Evolutionary conservation across 1,284 basidiomycete species (phyloP).

Genomic region (Heterobasidion annosum): DNA sequence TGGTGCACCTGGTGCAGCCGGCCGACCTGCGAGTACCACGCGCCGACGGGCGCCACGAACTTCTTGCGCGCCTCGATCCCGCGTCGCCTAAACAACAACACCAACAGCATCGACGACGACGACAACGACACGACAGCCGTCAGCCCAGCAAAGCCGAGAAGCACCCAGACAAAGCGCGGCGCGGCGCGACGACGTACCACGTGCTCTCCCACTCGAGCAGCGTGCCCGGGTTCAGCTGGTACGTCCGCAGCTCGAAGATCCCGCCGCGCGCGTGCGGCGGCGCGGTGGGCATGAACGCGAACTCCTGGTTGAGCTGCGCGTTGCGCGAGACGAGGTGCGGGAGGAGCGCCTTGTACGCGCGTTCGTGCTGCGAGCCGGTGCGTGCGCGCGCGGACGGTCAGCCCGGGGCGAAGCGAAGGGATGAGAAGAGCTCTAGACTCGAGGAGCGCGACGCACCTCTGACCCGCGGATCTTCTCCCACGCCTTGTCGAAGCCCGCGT

Average conservation of each 20-base stretch:
- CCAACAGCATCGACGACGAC: conserved; percentile 5
- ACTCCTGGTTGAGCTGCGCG: conserved; percentile 83
- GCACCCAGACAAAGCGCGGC: neutral
- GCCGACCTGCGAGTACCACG: conserved; percentile 92
- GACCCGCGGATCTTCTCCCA: conserved; percentile 49
- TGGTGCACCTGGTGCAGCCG: conserved; percentile 87
- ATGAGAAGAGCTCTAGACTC: neutral
- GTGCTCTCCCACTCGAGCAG: conserved; percentile 89
- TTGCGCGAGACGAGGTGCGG: conserved; percentile 66
- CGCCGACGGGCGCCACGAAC: conserved; percentile 81
- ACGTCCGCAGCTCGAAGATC: conserved; percentile 85
- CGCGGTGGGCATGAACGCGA: conserved; percentile 86
- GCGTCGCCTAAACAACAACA: conserved; percentile 45
- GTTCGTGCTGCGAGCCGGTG: conserved; percentile 37
- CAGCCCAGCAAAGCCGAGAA: neutral
- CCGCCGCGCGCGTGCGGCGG: conserved; percentile 83
- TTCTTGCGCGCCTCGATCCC: conserved; percentile 84
- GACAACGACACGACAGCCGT: neutral
- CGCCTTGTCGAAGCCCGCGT: conserved; percentile 75
- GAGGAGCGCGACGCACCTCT: conserved; percentile 32
- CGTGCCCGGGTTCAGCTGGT: conserved; percentile 77
- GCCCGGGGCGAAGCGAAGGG: neutral
- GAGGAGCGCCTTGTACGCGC: conserved; percentile 59
- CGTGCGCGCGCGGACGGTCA: neutral
- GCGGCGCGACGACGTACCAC: conserved; percentile 45